phyloP scores from a whole-genome alignment of 805 yeast genomes.

The Candida vartiovaarae region DNA sequence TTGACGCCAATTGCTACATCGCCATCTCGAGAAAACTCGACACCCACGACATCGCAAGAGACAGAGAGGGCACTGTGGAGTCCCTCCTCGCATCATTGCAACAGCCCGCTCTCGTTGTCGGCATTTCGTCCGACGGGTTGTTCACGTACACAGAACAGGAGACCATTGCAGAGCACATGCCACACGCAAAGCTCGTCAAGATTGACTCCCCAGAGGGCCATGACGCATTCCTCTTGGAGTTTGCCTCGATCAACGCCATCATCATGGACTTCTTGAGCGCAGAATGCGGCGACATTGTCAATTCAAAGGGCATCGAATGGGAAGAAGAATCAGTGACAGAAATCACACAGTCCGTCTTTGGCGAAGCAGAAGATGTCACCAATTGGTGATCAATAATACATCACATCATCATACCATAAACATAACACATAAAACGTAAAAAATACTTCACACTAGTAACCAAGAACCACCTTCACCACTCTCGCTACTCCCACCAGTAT shows the following conservation, averaged over 20 bases:
- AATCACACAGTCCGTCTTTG: slow-evolving; percentile 64
- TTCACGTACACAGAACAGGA: slow-evolving; percentile 92
- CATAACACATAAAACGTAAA: background rate
- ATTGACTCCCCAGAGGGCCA: slow-evolving; percentile 94
- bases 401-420: background rate
- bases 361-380: slow-evolving; percentile 92
- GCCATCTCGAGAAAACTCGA: slow-evolving; percentile 90
- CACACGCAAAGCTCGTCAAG: slow-evolving; percentile 58
- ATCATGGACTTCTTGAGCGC: slow-evolving; percentile 58
- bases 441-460: slow-evolving; percentile 12
- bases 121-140: slow-evolving; percentile 86
- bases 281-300: slow-evolving; percentile 54
- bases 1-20: slow-evolving; percentile 95
- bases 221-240: slow-evolving; percentile 91
- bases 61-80: slow-evolving; percentile 40
- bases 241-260: slow-evolving; percentile 67
- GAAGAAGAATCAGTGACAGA: slow-evolving; percentile 36
- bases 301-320: slow-evolving; percentile 36
- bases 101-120: slow-evolving; percentile 80
- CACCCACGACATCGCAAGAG: slow-evolving; percentile 90
- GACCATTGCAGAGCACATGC: slow-evolving; percentile 67
- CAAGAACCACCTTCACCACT: slow-evolving; percentile 12
- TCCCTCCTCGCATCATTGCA: slow-evolving; percentile 49
- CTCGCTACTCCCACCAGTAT: slow-evolving; percentile 2
- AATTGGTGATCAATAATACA: slow-evolving; percentile 52